Base-by-base conservation (phyloP, 108 stramenopile species). In the Schizochytrium sp. region DNA sequence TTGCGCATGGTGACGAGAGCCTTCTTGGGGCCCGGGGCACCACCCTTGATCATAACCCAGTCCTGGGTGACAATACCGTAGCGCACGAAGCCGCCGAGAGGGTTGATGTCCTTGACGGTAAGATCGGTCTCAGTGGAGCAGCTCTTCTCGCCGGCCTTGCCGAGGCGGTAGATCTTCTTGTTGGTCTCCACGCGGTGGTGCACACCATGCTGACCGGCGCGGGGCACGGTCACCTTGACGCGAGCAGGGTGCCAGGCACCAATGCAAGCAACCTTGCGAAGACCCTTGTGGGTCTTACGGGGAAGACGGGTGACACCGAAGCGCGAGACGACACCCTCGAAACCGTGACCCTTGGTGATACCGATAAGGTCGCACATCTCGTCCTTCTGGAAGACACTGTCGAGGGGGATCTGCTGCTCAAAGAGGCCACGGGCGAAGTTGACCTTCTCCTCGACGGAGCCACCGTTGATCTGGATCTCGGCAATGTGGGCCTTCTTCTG, bases 221-320 rank as follows among this genome's bases (percentile, higher is more conserved):
- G 98, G 44, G 99, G 96, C 58, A 98, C 98, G 59, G 97, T 97
- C 89, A 94, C 95, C 88, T 95, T 94, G 16, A 99, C 98, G 95
- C 98, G 98, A 89, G 98, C 93, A 93, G 99, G 99, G 94, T 99
- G 99, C 99, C 99, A 99, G 41, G 99, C 97, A 90, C 99, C 99
- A 92, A 99, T 99, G 96, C 99, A 99, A 90, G 99, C 99, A 58
- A 99, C 98, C 97, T 99, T 99, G 90, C 99, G 97, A 71, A 99
- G 95, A 96, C 99, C 99, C 92, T 98, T 97, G 91, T 99, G 99
- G 72, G 99, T 98, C 97, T 99, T 99, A 72, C 99, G 97, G 60
- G 99, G 98, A 87, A 99, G 96, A 94, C 99, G 98, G 92, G 97
- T 94, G 88, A 99, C 98, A 88, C 99, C 99, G 98, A 98, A 99